These are phyloP conservation scores for Malus sieversii DNA, from an alignment of 306 rosid species.

Conservation along the genomic window DNA sequence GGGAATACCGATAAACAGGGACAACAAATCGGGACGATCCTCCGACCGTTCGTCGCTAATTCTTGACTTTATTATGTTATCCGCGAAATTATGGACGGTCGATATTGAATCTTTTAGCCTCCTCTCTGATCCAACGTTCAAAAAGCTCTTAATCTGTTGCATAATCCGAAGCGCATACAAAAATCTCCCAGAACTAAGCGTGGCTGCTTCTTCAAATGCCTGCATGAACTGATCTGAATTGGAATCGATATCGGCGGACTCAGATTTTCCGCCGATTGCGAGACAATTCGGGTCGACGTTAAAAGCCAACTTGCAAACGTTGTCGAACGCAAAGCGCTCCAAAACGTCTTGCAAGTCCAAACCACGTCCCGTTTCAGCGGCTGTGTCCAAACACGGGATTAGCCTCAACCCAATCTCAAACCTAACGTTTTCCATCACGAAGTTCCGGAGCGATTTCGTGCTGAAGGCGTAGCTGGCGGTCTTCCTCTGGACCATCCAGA, in stretches of 20 bases:
- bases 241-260: background rate
- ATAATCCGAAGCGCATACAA: background rate
- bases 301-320: constrained; percentile 57
- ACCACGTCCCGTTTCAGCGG: constrained; percentile 9
- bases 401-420: constrained; percentile 38
- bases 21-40: constrained; percentile 34
- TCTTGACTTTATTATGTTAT: constrained; percentile 39
- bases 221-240: constrained; percentile 43
- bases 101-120: constrained; percentile 34
- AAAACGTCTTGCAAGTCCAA: constrained; percentile 53
- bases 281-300: constrained; percentile 53
- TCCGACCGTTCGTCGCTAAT: background rate
- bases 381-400: constrained; percentile 31
- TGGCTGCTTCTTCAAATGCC: constrained; percentile 56
- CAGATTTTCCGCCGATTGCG: constrained; percentile 7
- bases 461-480: constrained; percentile 63
- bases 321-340: constrained; percentile 72
- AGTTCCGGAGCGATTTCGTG: constrained; percentile 52
- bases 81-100: constrained; percentile 49
- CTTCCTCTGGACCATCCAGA: constrained; percentile 58
- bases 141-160: constrained; percentile 23
- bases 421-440: constrained; percentile 39
- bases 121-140: constrained; percentile 48
- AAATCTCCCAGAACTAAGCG: constrained; percentile 35
- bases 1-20: constrained; percentile 41